Conservation (phyloP, 2,329 filamentous ascomycete genomes). For the Cladosporium sp. region DNA sequence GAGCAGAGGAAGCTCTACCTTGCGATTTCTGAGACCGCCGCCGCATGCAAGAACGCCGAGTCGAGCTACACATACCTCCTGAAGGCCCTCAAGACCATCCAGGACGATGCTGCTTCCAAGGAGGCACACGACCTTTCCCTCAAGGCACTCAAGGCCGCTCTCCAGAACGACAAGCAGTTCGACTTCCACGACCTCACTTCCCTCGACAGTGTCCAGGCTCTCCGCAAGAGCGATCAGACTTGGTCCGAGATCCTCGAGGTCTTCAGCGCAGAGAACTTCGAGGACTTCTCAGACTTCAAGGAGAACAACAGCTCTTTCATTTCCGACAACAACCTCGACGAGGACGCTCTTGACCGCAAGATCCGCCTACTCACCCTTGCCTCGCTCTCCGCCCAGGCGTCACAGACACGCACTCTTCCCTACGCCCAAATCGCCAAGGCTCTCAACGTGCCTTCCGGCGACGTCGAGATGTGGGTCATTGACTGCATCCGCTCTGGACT, state of each 20-base stretch:
- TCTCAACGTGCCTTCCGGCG: conserved; percentile 76
- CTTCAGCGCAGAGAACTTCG: conserved; percentile 89
- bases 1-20: conserved; percentile 83
- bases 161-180: conserved; percentile 65
- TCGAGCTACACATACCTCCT: conserved; percentile 72
- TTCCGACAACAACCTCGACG: conserved; percentile 70
- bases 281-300: conserved; percentile 94
- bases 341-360: conserved; percentile 80
- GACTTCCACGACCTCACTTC: conserved; percentile 72
- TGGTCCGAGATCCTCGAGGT: conserved; percentile 93
- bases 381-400: conserved; percentile 77
- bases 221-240: conserved; percentile 78
- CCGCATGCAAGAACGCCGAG: conserved; percentile 74
- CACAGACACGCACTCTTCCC: conserved; percentile 78
- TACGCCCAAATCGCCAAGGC: conserved; percentile 83
- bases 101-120: conserved; percentile 55
- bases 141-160: conserved; percentile 66
- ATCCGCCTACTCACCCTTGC: conserved; percentile 94
- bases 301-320: conserved; percentile 87
- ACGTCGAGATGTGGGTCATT: conserved; percentile 98
- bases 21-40: conserved; percentile 76
- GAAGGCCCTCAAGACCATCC: conserved; percentile 74
- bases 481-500: conserved; percentile 95
- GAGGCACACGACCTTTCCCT: conserved; percentile 62
- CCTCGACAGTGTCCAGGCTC: conserved; percentile 77